Evolutionary conservation across 2,329 filamentous ascomycete species (phyloP).

Genomic region (Pyrenophora graminea): DNA sequence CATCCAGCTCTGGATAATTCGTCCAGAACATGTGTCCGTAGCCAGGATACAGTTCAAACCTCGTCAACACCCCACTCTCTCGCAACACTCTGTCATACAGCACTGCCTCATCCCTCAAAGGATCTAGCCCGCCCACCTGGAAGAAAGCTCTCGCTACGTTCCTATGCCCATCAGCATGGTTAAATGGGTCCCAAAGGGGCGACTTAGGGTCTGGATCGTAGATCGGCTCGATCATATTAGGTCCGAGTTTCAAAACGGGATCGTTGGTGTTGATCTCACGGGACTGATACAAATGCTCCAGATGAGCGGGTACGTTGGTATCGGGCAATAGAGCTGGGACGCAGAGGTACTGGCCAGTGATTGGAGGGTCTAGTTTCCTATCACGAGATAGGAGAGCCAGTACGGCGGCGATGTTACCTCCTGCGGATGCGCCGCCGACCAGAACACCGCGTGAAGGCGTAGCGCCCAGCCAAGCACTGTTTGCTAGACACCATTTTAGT

Average conservation of each 20-base stretch:
- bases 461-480: conserved; percentile 40
- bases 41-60: conserved; percentile 49
- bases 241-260: conserved; percentile 27
- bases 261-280: conserved; percentile 33
- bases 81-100: conserved; percentile 51
- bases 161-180: conserved; percentile 45
- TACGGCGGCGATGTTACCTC: conserved; percentile 58
- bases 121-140: conserved; percentile 55
- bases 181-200: conserved; percentile 38
- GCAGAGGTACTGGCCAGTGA: conserved; percentile 55
- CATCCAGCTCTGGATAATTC: conserved; percentile 36
- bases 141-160: conserved; percentile 53
- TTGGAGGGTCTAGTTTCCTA: conserved; percentile 45
- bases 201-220: conserved; percentile 35
- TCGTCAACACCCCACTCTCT: conserved; percentile 46
- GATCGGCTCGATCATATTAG: conserved; percentile 19
- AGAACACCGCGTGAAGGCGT: conserved; percentile 54
- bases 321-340: conserved; percentile 52
- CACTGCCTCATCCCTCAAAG: conserved; percentile 55
- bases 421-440: conserved; percentile 57
- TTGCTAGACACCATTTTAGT: conserved; percentile 48
- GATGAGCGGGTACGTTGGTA: conserved; percentile 48
- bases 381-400: conserved; percentile 52
- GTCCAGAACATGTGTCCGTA: conserved; percentile 52
- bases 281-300: conserved; percentile 48